Base-by-base conservation (phyloP, 352 stramenopile species). In the Globisporangium alternatum region DNA sequence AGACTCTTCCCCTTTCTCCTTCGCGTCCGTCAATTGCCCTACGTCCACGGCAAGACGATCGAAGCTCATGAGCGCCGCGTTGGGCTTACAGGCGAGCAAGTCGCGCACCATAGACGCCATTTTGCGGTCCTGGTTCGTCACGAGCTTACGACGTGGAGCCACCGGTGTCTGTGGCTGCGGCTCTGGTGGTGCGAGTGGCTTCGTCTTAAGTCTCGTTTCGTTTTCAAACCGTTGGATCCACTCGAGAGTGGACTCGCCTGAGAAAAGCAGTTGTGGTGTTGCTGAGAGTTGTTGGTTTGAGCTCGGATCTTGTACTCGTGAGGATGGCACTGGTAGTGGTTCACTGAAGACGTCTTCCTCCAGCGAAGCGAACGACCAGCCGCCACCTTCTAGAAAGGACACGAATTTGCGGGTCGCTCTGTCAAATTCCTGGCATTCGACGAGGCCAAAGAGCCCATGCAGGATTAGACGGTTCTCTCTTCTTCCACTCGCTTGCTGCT, bases 381-480 rank as follows among this genome's bases (percentile, higher is more conserved):
- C 17, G 67, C 57, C 17, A 30, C 54, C 49, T 75, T 56, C 69
- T 67, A 82, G 45, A 22, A 66, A 60, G 0, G n/a, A 17, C 7
- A 76, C 61, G 19, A 79, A 58, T 28, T 77, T 54, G 17, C 64
- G 71, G 1, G 83, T 84, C n/a, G 69, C 78, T 9, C 30, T 47
- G 41, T 72, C 73, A 44, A 88, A 90, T 19, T 83, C 78, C 17
- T 64, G 63, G 17, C 72, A 90, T 56, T 91, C 83, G 15, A 89
- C 71, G 10, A 63, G 77, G 1, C 81, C 83, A 37, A 77, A 77
- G 28, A 82, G 65, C 8, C 83, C 83, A 33, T 80, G 81, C 39
- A 88, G 43, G 28, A 91, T 69, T 5, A 90, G 17, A 17, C 60
- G 62, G 19, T 55, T 47, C 28, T 60, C 25, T 13, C 22, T 54